phyloP scores from a whole-genome alignment of 2,329 filamentous ascomycete genomes.

The Anthostomella pinea region DNA sequence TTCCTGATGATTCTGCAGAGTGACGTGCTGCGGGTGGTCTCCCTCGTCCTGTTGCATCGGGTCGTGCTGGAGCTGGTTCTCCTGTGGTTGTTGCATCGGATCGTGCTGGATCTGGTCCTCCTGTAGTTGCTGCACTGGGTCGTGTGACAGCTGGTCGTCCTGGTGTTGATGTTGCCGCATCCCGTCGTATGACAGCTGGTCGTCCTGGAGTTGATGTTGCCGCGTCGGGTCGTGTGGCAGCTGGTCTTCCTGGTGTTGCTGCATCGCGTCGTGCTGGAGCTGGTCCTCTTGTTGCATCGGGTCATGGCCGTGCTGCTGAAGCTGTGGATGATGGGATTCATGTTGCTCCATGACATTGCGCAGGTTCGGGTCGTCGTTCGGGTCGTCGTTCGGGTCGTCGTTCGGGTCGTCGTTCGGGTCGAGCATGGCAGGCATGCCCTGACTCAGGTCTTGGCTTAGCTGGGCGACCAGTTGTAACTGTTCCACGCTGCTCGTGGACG shows the following conservation, averaged over 20 bases:
- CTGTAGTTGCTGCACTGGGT: too few relatives aligned
- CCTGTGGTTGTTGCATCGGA: too few relatives aligned
- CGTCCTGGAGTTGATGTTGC: constrained; percentile 9
- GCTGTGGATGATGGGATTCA: constrained; percentile 22
- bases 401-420: constrained; percentile 41
- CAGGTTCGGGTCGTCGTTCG: constrained; percentile 42
- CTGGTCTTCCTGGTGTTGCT: constrained; percentile 15
- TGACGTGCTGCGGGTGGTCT: constrained; percentile 5
- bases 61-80: too few relatives aligned
- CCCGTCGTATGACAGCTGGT: too few relatives aligned
- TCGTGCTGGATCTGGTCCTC: constrained; percentile 29
- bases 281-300: constrained; percentile 7
- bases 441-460: constrained; percentile 52
- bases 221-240: constrained; percentile 12
- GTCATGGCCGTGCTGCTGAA: constrained; percentile 5
- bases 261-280: constrained; percentile 11
- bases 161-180: constrained; percentile 17
- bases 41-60: constrained; percentile 14
- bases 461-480: constrained; percentile 59
- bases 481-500: constrained; percentile 45
- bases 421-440: constrained; percentile 46
- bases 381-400: constrained; percentile 22
- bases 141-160: constrained; percentile 9
- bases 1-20: constrained; percentile 11
- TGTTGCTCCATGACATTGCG: constrained; percentile 44